Conservation (phyloP, 202 grass and related monocot species). For the Dendrocalamus latiflorus region DNA sequence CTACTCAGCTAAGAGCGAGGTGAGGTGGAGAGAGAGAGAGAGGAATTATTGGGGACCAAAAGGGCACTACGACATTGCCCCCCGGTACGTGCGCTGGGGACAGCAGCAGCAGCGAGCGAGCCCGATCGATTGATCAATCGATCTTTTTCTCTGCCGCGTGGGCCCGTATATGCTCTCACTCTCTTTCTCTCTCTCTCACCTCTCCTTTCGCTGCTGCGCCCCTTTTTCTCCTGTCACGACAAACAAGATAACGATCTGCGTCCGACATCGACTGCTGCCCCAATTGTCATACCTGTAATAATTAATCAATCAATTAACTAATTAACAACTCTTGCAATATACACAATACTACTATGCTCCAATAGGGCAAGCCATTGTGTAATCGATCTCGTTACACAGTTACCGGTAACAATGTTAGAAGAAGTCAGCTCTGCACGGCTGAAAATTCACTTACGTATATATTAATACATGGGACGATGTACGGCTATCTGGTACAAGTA, state of each 20-base stretch:
- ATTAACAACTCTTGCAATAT: not conserved
- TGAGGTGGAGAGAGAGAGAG: no score
- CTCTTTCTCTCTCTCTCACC: slow-evolving; percentile 22
- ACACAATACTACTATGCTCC: no score
- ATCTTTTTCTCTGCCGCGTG: not conserved
- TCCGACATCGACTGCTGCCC: not conserved
- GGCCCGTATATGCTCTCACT: not conserved
- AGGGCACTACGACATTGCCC: slow-evolving; percentile 33
- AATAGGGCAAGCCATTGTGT: no score
- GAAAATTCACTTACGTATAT: no score
- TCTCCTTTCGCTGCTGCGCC: not conserved
- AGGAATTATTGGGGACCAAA: slow-evolving; percentile 49
- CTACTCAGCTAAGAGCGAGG: not conserved
- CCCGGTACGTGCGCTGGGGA: slow-evolving; percentile 41
- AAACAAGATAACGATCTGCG: slow-evolving; percentile 37
- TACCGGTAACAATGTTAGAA: no score
- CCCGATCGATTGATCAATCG: not conserved
- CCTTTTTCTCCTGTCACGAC: slow-evolving; percentile 42
- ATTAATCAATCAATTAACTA: not conserved
- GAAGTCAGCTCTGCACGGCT: no score
- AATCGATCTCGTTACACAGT: no score
- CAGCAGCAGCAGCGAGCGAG: not conserved
- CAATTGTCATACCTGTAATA: not conserved
- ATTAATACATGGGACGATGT: no score
- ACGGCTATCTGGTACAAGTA: no score